Base-by-base conservation (phyloP, 768 basidiomycete species). In the Boletus edulis region DNA sequence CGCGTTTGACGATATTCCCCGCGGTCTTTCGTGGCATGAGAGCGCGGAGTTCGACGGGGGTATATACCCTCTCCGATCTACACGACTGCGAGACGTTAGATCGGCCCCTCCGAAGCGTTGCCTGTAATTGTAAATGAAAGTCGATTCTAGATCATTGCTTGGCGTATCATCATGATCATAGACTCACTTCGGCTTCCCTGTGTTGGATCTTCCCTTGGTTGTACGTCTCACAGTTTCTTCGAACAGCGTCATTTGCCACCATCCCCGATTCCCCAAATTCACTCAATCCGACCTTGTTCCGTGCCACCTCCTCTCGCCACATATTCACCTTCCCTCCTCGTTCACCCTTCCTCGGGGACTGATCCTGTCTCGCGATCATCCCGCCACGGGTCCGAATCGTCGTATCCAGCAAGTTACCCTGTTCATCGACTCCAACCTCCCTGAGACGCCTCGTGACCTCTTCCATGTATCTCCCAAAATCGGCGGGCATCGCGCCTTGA, bases 271-370 rank as follows among this genome's bases (percentile, higher is more conserved):
- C 64, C 40, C 66, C 69, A 29, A 62, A 61, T 22, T 67, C 70
- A 40, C 58, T 55, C 40, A 32, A 37, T 35, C 15, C 51, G 22
- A 51, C 47, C 35, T 64, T 68, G 47, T 29, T 29, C 27, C 72
- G 67, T 5, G 78, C 76, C 0, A 81, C 79, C 41, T 80, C 77
- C 60, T 84, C 79, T 34, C 82, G 70, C 84, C 84, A 86, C 11
- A 75, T 76, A 22, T 74, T 77, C 51, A 86, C 78, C 44, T 79
- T 81, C 8, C 59, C 58, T 20, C 54, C 66, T 17, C 48, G 57
- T 22, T 41, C 65, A 8, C 51, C 52, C 53, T 60, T 54, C 66
- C 57, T 52, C 60, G 27, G 52, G 3, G 52, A 35, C 29, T 55
- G 56, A 27, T 56, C 24, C 38, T 49, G 52, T 29, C 38, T 54